Percentiles rank a stretch among this genome's conserved stretches.
Evolutionary conservation across 2,329 filamentous ascomycete genomes (phyloP).

Genomic region (Penicillium janthinellum): DNA sequence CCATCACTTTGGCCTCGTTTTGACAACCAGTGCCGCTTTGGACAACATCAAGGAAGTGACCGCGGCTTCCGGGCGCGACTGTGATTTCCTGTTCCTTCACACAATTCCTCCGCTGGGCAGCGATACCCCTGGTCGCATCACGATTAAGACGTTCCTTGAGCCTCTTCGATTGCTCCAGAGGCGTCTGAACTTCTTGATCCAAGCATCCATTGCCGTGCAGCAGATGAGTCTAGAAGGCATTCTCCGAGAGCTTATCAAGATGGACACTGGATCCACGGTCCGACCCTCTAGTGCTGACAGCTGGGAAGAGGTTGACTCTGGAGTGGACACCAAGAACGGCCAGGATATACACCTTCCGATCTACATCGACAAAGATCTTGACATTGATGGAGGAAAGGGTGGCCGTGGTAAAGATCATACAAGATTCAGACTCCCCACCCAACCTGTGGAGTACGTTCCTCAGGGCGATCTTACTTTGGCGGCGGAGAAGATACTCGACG

Average conservation of each 20-base stretch:
- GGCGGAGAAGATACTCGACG: constrained; percentile 80
- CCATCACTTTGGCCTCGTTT: constrained; percentile 85
- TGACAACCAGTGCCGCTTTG: constrained; percentile 76
- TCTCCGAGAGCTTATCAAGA: constrained; percentile 70
- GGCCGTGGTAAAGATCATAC: constrained; percentile 52
- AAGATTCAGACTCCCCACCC: constrained; percentile 79
- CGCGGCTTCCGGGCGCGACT: constrained; percentile 83
- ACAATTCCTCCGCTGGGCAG: constrained; percentile 65
- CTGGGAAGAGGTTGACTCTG: constrained; percentile 79
- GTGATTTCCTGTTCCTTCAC: constrained; percentile 89
- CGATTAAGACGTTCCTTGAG: constrained; percentile 91
- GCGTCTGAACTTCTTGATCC: constrained; percentile 81
- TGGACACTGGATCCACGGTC: constrained; percentile 65
- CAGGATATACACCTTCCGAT: constrained; percentile 60
- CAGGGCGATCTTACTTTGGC: constrained; percentile 75
- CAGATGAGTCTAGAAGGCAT: constrained; percentile 69
- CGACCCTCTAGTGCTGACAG: constrained; percentile 78
- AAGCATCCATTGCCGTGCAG: constrained; percentile 73
- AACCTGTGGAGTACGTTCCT: constrained; percentile 81
- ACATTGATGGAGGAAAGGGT: constrained; percentile 45
- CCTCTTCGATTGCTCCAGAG: constrained; percentile 79
- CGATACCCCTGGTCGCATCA: constrained; percentile 70
- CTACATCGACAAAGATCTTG: constrained; percentile 64
- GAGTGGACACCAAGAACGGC: constrained; percentile 55
- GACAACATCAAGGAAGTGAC: constrained; percentile 84